Percentiles rank a stretch among this genome's conserved stretches.
Evolutionary conservation across 768 basidiomycete species (phyloP).

Genomic region (Lactarius evosmus): DNA sequence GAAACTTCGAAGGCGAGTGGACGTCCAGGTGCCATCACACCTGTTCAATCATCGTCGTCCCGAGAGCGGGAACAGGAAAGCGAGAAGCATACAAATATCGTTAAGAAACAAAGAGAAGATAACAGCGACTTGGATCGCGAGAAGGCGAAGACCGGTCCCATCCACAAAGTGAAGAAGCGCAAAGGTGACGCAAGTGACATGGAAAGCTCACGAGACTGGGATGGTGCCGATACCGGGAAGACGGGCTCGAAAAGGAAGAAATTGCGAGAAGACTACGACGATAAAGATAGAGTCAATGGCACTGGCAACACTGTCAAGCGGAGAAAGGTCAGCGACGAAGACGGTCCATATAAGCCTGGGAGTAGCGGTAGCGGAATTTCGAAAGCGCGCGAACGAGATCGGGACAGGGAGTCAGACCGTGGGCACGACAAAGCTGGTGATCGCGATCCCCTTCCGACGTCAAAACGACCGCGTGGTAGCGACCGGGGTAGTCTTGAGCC

Average conservation of each 20-base stretch:
- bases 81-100: slow-evolving; percentile 7
- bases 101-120: slow-evolving; percentile 19
- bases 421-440: slow-evolving; percentile 19
- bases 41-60: slow-evolving; percentile 30
- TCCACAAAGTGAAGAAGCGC: slow-evolving; percentile 20
- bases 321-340: slow-evolving; percentile 25
- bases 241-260: slow-evolving; percentile 31
- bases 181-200: slow-evolving; percentile 21
- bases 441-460: slow-evolving; percentile 23
- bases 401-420: slow-evolving; percentile 23
- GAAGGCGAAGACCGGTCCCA: slow-evolving; percentile 1
- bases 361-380: slow-evolving; percentile 11
- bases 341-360: slow-evolving; percentile 24
- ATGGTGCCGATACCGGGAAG: slow-evolving; percentile 18
- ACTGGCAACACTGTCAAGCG: slow-evolving; percentile 18
- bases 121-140: slow-evolving; percentile 23
- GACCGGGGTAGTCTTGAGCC: slow-evolving; percentile 29
- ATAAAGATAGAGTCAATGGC: slow-evolving; percentile 26
- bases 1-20: slow-evolving; percentile 34
- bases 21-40: slow-evolving; percentile 37
- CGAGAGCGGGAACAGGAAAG: slow-evolving; percentile 25
- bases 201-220: slow-evolving; percentile 30
- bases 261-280: slow-evolving; percentile 28
- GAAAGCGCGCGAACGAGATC: slow-evolving; percentile 27
- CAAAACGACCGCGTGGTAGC: slow-evolving; percentile 47